Percentiles rank a stretch among this genome's conserved stretches.
phyloP scores from a whole-genome alignment of 2,329 filamentous ascomycete species.

The Diaporthe velutina region DNA sequence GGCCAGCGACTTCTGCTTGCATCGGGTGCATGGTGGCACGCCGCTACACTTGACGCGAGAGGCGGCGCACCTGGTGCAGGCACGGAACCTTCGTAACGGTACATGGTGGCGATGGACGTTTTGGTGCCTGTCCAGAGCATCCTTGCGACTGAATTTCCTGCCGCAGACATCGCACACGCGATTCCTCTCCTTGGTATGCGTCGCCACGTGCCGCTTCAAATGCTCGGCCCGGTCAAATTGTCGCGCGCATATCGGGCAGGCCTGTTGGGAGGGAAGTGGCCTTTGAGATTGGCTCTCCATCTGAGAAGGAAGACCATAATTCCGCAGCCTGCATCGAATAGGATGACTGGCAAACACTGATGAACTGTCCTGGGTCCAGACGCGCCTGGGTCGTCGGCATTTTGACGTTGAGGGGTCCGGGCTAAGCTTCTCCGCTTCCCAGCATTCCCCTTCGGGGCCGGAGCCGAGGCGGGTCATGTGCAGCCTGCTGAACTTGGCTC shows the following conservation, averaged over 20 bases:
- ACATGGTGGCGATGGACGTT: slow-evolving; percentile 27
- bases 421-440: slow-evolving; percentile 14
- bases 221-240: slow-evolving; percentile 33
- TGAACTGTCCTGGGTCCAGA: neutral
- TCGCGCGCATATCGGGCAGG: slow-evolving; percentile 29
- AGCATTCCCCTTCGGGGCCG: neutral
- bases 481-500: too few relatives aligned
- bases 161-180: slow-evolving; percentile 31
- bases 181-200: slow-evolving; percentile 33
- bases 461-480: too few relatives aligned
- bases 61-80: slow-evolving; percentile 31
- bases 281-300: slow-evolving; percentile 29
- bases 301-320: neutral
- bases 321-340: neutral
- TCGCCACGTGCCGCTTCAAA: slow-evolving; percentile 31
- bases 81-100: slow-evolving; percentile 32
- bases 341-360: neutral
- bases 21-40: slow-evolving; percentile 17
- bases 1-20: slow-evolving; percentile 30
- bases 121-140: slow-evolving; percentile 30
- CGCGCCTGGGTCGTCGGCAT: too few relatives aligned
- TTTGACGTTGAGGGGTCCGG: slow-evolving; percentile 25
- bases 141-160: slow-evolving; percentile 34
- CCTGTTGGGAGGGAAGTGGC: slow-evolving; percentile 7
- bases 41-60: slow-evolving; percentile 35